These are phyloP conservation scores for Sporothrix phasma DNA, from an alignment of 2,329 filamentous ascomycete genomes.

Conservation along the genomic window DNA sequence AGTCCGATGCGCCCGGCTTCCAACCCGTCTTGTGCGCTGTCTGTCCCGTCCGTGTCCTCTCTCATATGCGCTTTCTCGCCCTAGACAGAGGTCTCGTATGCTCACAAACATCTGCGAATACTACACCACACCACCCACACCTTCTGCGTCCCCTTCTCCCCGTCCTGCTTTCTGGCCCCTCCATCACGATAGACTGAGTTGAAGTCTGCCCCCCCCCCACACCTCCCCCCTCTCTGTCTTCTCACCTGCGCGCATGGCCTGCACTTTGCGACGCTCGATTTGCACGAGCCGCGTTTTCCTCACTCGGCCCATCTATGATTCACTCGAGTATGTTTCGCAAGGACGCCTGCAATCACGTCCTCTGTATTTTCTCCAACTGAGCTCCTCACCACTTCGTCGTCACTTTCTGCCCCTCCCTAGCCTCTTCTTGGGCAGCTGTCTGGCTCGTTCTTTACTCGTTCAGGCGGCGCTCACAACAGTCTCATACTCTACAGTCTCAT, in stretches of 20 bases:
- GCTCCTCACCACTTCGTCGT: background rate
- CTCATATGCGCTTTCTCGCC: background rate
- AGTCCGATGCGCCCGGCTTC: background rate
- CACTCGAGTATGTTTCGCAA: background rate
- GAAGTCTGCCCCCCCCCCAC: background rate
- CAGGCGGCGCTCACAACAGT: background rate
- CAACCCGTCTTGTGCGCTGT: background rate
- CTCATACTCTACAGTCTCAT: background rate
- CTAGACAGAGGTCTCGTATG: background rate
- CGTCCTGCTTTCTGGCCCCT: background rate
- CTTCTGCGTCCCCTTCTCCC: background rate
- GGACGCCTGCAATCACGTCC: no score
- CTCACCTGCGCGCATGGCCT: background rate
- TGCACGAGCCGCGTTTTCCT: background rate
- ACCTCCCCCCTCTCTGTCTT: background rate
- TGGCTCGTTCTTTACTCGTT: background rate
- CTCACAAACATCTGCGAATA: background rate
- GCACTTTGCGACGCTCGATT: background rate
- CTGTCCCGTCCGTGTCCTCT: background rate
- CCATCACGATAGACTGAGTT: background rate
- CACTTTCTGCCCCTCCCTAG: background rate
- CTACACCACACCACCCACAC: slow-evolving; percentile 6
- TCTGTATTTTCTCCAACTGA: background rate
- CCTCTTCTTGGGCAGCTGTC: background rate
- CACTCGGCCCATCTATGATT: background rate